Evolutionary conservation across 306 rosid species (phyloP).

Genomic region (Rosa persica): DNA sequence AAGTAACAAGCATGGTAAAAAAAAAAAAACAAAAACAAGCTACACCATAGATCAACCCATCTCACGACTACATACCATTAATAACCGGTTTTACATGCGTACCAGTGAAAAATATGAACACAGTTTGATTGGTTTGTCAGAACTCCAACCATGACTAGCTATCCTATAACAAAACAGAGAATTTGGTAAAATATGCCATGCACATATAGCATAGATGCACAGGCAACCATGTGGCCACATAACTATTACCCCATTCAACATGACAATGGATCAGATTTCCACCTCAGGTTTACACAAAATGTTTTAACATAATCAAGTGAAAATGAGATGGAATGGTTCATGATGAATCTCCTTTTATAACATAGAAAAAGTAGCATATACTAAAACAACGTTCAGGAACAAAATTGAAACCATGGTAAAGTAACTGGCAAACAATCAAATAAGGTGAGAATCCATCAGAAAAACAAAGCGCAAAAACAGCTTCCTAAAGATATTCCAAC

Average conservation of each 20-base stretch:
- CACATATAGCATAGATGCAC: background rate
- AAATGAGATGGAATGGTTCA: background rate
- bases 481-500: constrained; percentile 10
- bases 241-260: too few relatives aligned
- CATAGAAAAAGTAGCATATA: background rate
- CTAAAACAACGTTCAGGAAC: background rate
- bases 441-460: background rate
- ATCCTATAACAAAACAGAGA: too few relatives aligned
- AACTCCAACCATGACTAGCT: too few relatives aligned
- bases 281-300: background rate
- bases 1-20: too few relatives aligned
- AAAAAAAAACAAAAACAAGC: too few relatives aligned
- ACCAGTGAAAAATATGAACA: too few relatives aligned
- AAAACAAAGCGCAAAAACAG: constrained; percentile 7
- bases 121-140: too few relatives aligned
- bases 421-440: constrained; percentile 2
- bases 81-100: too few relatives aligned
- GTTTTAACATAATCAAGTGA: background rate
- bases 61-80: too few relatives aligned
- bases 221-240: background rate
- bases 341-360: background rate
- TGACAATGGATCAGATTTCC: too few relatives aligned
- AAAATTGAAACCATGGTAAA: background rate
- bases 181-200: too few relatives aligned
- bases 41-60: too few relatives aligned